Evolutionary conservation across 495 filamentous ascomycete species (phyloP).

Genomic region (Hypomontagnella monticulosa): DNA sequence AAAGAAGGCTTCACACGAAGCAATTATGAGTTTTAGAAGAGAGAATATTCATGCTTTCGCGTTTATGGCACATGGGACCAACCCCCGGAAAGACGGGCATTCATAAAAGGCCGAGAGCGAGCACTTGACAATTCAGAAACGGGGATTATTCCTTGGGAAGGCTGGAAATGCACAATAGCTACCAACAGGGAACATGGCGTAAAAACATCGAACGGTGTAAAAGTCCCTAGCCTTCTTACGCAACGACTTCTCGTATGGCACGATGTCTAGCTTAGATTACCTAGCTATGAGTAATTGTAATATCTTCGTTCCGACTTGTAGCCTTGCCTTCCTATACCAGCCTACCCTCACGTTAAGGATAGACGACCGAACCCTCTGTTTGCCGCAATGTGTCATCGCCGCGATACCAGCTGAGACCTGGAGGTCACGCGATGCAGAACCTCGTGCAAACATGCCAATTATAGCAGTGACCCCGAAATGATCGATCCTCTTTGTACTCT

Average conservation of each 20-base stretch:
- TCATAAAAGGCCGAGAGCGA: conserved; percentile 26
- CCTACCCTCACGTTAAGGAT: too few relatives aligned
- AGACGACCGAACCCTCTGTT: neutral
- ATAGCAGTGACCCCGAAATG: conserved; percentile 32
- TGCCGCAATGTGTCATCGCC: conserved; percentile 24
- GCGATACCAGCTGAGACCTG: conserved; percentile 33
- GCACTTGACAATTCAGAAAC: neutral
- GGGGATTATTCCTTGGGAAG: conserved; percentile 27
- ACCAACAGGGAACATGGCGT: conserved; percentile 5
- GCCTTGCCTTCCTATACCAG: too few relatives aligned
- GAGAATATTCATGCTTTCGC: conserved; percentile 1
- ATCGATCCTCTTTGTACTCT: conserved; percentile 38
- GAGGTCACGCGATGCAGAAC: conserved; percentile 37
- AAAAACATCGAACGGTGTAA: conserved; percentile 9
- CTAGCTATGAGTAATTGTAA: conserved; percentile 2
- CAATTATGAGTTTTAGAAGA: neutral
- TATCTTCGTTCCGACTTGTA: too few relatives aligned
- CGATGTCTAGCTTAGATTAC: conserved; percentile 6
- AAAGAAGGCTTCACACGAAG: neutral
- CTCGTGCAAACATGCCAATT: conserved; percentile 38
- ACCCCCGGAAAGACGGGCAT: conserved; percentile 17
- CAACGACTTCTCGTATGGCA: neutral
- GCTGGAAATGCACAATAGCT: conserved; percentile 15
- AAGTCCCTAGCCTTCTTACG: conserved; percentile 1
- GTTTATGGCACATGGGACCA: conserved; percentile 5